Percentiles rank a stretch among this genome's conserved stretches.
Evolutionary conservation across 768 basidiomycete species (phyloP).

Genomic region (Chalciporus piperatus): DNA sequence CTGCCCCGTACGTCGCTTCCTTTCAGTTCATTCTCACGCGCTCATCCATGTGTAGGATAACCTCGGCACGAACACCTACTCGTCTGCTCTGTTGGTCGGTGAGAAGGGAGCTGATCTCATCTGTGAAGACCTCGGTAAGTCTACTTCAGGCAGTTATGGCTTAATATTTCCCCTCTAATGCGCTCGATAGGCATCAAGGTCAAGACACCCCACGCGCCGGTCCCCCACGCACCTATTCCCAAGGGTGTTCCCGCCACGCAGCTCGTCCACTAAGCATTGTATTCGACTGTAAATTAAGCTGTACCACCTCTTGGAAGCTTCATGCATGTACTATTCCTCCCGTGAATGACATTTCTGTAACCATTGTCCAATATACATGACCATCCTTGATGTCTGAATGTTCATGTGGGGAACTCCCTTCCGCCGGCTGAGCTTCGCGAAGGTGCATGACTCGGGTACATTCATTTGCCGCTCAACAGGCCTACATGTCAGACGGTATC

Average conservation of each 20-base stretch:
- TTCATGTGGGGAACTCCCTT: no score
- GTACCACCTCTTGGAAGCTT: neutral
- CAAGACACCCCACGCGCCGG: slow-evolving; percentile 61
- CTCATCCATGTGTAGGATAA: slow-evolving; percentile 47
- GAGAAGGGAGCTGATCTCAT: slow-evolving; percentile 66
- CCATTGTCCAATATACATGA: no score
- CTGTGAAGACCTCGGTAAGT: slow-evolving; percentile 59
- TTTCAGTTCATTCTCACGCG: neutral
- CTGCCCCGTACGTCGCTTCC: slow-evolving; percentile 53
- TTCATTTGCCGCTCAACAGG: no score
- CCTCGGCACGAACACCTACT: slow-evolving; percentile 71
- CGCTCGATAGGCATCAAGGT: slow-evolving; percentile 51
- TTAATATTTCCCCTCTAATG: slow-evolving; percentile 6
- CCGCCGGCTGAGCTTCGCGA: no score
- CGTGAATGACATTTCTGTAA: no score
- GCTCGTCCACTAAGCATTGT: slow-evolving; percentile 11
- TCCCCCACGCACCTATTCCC: slow-evolving; percentile 64
- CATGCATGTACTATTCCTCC: no score
- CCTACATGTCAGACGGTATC: no score
- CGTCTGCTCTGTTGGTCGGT: slow-evolving; percentile 64
- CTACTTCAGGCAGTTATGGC: neutral
- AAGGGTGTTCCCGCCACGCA: slow-evolving; percentile 51
- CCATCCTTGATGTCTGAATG: no score
- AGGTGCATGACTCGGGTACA: no score
- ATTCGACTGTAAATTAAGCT: neutral